Evolutionary conservation across 2,329 filamentous ascomycete species (phyloP).

Genomic region (Leptographium procerum): DNA sequence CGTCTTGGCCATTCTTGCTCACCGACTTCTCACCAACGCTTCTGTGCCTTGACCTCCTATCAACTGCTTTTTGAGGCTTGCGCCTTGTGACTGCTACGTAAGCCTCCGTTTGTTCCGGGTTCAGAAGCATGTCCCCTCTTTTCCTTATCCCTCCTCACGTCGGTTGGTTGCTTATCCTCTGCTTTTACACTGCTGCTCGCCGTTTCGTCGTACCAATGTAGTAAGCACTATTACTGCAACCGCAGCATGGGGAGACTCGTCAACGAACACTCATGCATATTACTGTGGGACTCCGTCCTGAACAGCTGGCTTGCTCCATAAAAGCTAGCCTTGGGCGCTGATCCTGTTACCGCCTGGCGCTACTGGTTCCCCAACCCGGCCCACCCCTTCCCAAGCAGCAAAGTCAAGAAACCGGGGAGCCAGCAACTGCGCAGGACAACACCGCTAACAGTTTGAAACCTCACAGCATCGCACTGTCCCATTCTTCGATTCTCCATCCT

Average conservation of each 20-base stretch:
- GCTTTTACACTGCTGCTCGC: neutral
- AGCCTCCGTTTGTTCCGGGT: neutral
- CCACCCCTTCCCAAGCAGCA: neutral
- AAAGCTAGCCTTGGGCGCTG: neutral
- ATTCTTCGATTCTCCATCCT: neutral
- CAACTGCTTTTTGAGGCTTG: neutral
- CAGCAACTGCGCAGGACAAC: no score
- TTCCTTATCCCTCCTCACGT: neutral
- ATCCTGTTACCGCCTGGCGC: neutral
- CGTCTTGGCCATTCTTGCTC: neutral
- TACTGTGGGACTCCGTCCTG: constrained; percentile 2
- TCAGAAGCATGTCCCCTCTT: neutral
- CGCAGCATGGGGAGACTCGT: no score
- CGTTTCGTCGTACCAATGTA: neutral
- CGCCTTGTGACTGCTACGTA: constrained; percentile 2
- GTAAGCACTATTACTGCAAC: neutral
- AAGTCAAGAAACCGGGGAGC: neutral
- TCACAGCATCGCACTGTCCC: neutral
- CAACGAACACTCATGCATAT: no score
- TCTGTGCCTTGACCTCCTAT: neutral
- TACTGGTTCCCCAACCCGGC: neutral
- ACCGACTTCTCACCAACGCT: constrained; percentile 7
- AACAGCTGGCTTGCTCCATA: constrained; percentile 7
- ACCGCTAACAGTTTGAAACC: neutral
- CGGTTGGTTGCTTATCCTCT: neutral